A percentile compares a stretch with the other conserved stretches of the same genome.
These are phyloP conservation scores for Penstemon newberryi DNA, from an alignment of 257 asterid species.

Conservation along the genomic window DNA sequence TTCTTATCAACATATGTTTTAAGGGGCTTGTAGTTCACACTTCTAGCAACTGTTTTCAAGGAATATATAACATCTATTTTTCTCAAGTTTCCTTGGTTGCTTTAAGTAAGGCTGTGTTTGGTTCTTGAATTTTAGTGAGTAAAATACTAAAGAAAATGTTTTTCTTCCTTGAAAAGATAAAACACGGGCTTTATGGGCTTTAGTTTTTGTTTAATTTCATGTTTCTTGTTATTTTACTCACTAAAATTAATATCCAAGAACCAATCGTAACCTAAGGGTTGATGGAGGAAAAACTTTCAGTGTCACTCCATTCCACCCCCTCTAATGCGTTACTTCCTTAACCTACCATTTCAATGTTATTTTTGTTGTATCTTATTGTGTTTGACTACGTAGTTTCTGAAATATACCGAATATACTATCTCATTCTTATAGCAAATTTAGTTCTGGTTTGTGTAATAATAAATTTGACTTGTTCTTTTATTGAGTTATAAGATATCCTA, in stretches of 20 bases:
- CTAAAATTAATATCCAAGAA: too few relatives aligned
- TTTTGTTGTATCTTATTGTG: not conserved
- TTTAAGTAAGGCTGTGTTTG: not conserved
- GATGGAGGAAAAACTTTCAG: not conserved
- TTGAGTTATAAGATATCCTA: constrained; percentile 28
- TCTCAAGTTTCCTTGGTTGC: constrained; percentile 14
- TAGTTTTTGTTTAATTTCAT: too few relatives aligned
- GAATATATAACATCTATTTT: constrained; percentile 1
- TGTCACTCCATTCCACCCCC: too few relatives aligned
- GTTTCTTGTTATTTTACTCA: too few relatives aligned
- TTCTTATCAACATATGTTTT: too few relatives aligned
- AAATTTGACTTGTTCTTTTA: constrained; percentile 8
- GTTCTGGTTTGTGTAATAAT: not conserved
- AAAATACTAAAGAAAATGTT: too few relatives aligned
- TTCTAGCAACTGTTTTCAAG: not conserved
- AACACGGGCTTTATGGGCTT: too few relatives aligned
- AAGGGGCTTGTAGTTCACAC: too few relatives aligned
- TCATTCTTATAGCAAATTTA: not conserved
- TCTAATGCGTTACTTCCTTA: not conserved
- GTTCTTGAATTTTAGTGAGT: too few relatives aligned
- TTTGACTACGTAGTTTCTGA: constrained; percentile 12
- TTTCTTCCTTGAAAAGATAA: too few relatives aligned
- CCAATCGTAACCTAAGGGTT: not conserved
- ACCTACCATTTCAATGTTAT: constrained; percentile 4
- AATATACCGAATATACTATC: not conserved